Conservation (phyloP, 169 alveolate species). For the Eimeria acervulina region DNA sequence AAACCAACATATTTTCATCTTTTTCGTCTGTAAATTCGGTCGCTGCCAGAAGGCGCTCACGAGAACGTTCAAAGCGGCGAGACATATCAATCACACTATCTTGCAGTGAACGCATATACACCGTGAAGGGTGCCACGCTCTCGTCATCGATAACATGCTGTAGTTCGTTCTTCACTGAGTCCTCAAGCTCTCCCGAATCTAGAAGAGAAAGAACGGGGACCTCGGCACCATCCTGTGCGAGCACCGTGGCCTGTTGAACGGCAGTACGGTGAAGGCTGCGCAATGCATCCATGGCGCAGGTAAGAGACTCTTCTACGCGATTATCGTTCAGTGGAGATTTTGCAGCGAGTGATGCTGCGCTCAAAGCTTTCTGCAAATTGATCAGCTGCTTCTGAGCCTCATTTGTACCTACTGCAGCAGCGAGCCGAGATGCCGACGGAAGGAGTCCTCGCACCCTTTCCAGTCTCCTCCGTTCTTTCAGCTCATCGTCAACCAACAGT, state of each 20-base stretch:
- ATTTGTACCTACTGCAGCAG: constrained; percentile 4
- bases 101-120: constrained; percentile 24
- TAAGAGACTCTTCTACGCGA: background rate
- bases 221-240: background rate
- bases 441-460: constrained; percentile 7
- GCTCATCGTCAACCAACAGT: background rate
- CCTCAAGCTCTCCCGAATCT: background rate
- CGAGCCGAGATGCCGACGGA: constrained; percentile 33
- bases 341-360: background rate
- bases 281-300: background rate
- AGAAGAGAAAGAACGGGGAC: background rate
- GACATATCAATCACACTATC: constrained; percentile 2
- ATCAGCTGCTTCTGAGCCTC: constrained; percentile 2
- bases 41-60: background rate
- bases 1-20: background rate
- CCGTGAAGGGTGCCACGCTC: background rate
- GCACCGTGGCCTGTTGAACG: constrained; percentile 18
- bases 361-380: background rate
- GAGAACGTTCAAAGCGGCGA: background rate
- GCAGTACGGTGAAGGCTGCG: background rate
- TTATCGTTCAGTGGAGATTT: background rate
- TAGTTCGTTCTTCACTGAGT: background rate
- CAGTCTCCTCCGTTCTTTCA: background rate
- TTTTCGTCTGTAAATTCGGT: constrained; percentile 2
- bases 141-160: background rate